A percentile compares a stretch with the other conserved stretches of the same genome.
These are phyloP conservation scores for Ganoderma sp. DNA, from an alignment of 1,284 basidiomycete genomes.

Conservation along the genomic window DNA sequence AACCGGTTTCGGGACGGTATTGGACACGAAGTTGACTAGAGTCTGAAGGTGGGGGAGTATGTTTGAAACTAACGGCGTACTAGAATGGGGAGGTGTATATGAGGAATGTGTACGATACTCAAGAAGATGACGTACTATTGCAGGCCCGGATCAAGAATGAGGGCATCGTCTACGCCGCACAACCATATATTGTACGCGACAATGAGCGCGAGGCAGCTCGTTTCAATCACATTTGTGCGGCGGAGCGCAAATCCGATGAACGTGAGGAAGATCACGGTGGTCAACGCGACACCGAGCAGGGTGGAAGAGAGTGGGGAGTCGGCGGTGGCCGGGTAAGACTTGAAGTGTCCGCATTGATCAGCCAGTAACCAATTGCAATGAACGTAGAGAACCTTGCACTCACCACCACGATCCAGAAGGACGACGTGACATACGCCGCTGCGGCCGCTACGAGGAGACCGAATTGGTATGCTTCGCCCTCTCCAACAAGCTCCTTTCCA, in stretches of 20 bases:
- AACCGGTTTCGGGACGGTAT: slow-evolving; percentile 85
- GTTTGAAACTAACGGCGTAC: slow-evolving; percentile 76
- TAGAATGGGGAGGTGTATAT: slow-evolving; percentile 36
- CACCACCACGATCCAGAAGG: slow-evolving; percentile 82
- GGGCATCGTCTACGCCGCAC: slow-evolving; percentile 75
- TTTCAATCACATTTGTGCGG: slow-evolving; percentile 93
- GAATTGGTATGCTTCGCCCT: slow-evolving; percentile 77
- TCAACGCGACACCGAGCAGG: slow-evolving; percentile 77
- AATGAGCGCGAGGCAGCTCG: slow-evolving; percentile 84
- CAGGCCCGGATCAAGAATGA: slow-evolving; percentile 72
- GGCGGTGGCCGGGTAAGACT: slow-evolving; percentile 82
- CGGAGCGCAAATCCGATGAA: slow-evolving; percentile 89
- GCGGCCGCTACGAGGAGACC: slow-evolving; percentile 74
- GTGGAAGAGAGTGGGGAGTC: slow-evolving; percentile 85
- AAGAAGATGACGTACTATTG: slow-evolving; percentile 63
- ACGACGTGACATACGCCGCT: slow-evolving; percentile 75
- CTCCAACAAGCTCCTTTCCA: slow-evolving; percentile 70
- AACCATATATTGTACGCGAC: slow-evolving; percentile 88
- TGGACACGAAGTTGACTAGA: slow-evolving; percentile 77
- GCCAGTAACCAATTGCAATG: slow-evolving; percentile 27
- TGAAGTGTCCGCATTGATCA: slow-evolving; percentile 7
- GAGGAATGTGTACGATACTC: not conserved
- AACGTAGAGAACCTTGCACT: slow-evolving; percentile 40
- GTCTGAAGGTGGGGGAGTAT: slow-evolving; percentile 81
- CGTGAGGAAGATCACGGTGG: slow-evolving; percentile 81